phyloP scores from a whole-genome alignment of 129 eudicot species.

The Sambucus nigra region DNA sequence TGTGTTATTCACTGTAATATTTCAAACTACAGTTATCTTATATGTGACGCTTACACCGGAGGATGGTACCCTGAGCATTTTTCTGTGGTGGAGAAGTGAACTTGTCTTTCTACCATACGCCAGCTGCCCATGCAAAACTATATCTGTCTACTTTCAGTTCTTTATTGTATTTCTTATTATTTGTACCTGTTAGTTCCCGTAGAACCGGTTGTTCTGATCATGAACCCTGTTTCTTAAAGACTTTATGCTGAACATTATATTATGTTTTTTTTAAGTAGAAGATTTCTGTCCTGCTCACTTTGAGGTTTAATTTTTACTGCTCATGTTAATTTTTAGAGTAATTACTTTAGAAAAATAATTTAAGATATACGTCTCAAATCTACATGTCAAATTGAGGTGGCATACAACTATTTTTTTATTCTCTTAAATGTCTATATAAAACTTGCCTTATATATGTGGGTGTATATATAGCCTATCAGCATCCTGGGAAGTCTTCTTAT shows the following conservation, averaged over 20 bases:
- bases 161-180: neutral
- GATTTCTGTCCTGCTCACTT: neutral
- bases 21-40: conserved; percentile 3
- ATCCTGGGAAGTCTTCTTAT: too few species aligned
- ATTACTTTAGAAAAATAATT: too few species aligned
- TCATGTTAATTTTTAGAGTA: neutral
- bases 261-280: neutral
- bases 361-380: neutral
- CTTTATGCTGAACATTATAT: neutral
- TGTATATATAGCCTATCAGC: neutral
- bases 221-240: neutral
- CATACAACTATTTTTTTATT: neutral
- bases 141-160: neutral
- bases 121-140: neutral
- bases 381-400: neutral
- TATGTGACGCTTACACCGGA: conserved; percentile 12
- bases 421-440: too few species aligned
- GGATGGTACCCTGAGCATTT: conserved; percentile 8
- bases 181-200: neutral
- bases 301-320: neutral
- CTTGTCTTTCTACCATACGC: neutral
- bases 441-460: neutral
- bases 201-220: neutral
- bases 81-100: conserved; percentile 12
- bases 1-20: conserved; percentile 2